These are phyloP conservation scores for Fusarium palustre DNA, from an alignment of 2,329 filamentous ascomycete genomes.

Conservation along the genomic window DNA sequence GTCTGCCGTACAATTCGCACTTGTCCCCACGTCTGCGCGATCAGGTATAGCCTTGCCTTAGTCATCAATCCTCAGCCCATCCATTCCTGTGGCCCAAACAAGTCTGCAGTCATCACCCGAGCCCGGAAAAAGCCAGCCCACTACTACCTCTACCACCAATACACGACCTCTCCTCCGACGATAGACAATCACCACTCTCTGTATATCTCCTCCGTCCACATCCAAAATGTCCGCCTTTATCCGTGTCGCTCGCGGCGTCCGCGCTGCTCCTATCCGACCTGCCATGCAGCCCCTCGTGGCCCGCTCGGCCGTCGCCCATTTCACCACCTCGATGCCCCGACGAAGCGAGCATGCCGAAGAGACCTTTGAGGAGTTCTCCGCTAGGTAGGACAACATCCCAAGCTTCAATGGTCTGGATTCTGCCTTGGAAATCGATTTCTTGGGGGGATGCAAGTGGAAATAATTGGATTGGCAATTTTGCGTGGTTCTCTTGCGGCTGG, in stretches of 20 bases:
- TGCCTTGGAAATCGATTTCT: slow-evolving; percentile 11
- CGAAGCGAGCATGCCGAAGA: slow-evolving; percentile 83
- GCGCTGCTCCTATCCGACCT: slow-evolving; percentile 70
- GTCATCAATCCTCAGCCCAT: slow-evolving; percentile 51
- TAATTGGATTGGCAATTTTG: slow-evolving; percentile 7
- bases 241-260: slow-evolving; percentile 77
- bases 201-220: slow-evolving; percentile 52
- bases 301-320: slow-evolving; percentile 67
- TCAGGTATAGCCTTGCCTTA: slow-evolving; percentile 48
- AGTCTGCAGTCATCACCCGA: slow-evolving; percentile 50
- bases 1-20: slow-evolving; percentile 47
- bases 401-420: slow-evolving; percentile 32
- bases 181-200: slow-evolving; percentile 40
- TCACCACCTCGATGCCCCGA: slow-evolving; percentile 72
- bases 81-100: slow-evolving; percentile 44
- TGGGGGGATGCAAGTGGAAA: not conserved
- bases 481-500: slow-evolving; percentile 20
- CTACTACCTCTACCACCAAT: slow-evolving; percentile 44
- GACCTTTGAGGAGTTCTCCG: slow-evolving; percentile 98
- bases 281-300: slow-evolving; percentile 67
- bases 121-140: slow-evolving; percentile 44
- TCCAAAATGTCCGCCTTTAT: slow-evolving; percentile 76
- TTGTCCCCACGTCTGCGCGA: slow-evolving; percentile 36
- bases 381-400: slow-evolving; percentile 75
- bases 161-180: slow-evolving; percentile 29